Conservation (phyloP, 73 alveolate species). For the Paraurostyla sp. region DNA sequence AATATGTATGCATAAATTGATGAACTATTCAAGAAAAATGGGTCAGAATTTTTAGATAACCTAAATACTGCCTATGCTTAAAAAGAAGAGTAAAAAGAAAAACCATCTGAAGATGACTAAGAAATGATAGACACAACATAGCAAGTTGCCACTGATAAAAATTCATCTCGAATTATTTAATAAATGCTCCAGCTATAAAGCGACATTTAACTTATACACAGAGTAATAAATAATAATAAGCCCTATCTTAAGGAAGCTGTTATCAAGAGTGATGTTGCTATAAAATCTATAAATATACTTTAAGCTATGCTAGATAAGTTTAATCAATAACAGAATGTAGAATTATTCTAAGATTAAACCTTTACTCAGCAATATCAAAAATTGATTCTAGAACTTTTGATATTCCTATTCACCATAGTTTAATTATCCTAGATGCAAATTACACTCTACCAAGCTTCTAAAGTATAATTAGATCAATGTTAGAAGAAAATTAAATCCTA, state of each 20-base stretch:
- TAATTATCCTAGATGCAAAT: not conserved
- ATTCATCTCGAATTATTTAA: no score
- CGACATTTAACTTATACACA: not conserved
- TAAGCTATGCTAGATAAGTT: not conserved
- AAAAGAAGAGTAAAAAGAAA: not conserved
- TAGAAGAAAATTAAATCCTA: not conserved
- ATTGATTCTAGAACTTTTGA: not conserved
- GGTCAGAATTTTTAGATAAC: not conserved
- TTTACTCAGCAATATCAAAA: not conserved
- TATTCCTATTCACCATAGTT: not conserved
- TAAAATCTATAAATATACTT: not conserved
- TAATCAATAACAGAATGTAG: not conserved
- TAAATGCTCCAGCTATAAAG: not conserved
- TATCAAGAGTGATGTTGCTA: not conserved
- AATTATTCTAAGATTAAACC: not conserved
- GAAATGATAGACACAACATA: no score
- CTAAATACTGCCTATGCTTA: not conserved
- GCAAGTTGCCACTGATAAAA: no score
- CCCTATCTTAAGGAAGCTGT: conserved; percentile 3
- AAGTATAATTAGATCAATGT: not conserved
- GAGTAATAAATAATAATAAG: not conserved
- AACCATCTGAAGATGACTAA: not conserved
- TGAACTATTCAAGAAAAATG: not conserved
- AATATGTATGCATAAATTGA: not conserved
- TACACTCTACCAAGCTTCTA: not conserved